Evolutionary conservation across 2,329 filamentous ascomycete species (phyloP), one percentile per base, ranked within the genome.

Genomic region (Aspergillus tanneri): DNA sequence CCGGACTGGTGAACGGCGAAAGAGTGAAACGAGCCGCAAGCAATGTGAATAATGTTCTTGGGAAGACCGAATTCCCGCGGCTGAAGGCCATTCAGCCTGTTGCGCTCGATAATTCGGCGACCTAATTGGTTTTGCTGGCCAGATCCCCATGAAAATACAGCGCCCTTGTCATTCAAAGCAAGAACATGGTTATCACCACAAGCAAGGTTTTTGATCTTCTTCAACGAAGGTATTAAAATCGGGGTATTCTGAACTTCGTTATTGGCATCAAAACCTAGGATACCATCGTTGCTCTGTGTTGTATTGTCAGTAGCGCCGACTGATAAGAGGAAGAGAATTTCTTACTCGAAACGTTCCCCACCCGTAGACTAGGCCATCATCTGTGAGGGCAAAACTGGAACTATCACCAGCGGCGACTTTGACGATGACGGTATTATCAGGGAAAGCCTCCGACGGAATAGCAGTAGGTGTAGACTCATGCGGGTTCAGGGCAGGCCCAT

Each of bases 11-110:
- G 79, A 40, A 90, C 79, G 41, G 86, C 86, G 60, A 95, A 92
- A 58, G 84, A 87, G 74, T 95, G 88, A 70, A 91, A 92, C 11
- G 85, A 82, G 36, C 90, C 90, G 45, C 84, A 85, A 22, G 81
- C 79, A 49, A 87, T 79, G 70, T 73, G 81, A 42, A 76, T 75
- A 43, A 87, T 82, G 54, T 73, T 72, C 61, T 79, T 78, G 54
- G 78, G 78, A 35, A 83, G 75, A 32, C 79, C 79, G 47, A 84
- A 77, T 55, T 79, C 78, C 46, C 75, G 76, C 8, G 83, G 83
- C 39, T 74, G 71, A 19, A 83, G 72, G 16, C 77, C 77, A 53
- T 79, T 75, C 40, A 73, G 68, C 56, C 78, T 76, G 50, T 75
- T 81, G 44, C 81, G 79, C 66, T 83, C 80, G 37, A 82, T 77